Conservation (phyloP, 192 early-diverging fungal genomes). For the Coemansia guatemalensis region DNA sequence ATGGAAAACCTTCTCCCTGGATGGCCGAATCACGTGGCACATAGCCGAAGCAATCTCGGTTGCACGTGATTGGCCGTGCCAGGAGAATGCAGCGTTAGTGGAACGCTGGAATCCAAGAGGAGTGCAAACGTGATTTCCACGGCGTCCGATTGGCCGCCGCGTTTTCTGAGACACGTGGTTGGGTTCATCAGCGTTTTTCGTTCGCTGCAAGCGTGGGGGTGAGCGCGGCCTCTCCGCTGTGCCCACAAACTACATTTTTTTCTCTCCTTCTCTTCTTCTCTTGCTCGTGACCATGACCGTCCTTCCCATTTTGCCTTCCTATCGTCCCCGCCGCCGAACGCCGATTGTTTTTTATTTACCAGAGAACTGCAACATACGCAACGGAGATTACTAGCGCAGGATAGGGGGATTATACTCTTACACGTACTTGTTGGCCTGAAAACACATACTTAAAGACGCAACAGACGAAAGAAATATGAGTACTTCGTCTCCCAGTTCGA, state of each 20-base stretch:
- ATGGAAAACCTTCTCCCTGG: too few species aligned
- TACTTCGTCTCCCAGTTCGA: slow-evolving; percentile 13
- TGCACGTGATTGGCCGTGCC: too few species aligned
- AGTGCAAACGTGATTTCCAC: slow-evolving; percentile 31
- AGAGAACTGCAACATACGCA: not conserved
- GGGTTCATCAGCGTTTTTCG: slow-evolving; percentile 15
- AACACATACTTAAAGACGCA: not conserved
- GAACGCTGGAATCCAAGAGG: slow-evolving; percentile 25
- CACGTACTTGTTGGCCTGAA: not conserved
- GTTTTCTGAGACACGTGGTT: slow-evolving; percentile 39
- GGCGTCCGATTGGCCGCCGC: slow-evolving; percentile 22
- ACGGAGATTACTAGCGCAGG: too few species aligned
- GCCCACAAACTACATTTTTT: slow-evolving; percentile 16
- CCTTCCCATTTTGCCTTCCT: not conserved
- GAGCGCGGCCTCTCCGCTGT: not conserved
- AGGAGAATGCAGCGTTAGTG: too few species aligned
- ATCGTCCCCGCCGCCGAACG: not conserved
- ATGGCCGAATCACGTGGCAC: too few species aligned
- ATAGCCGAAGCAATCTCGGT: too few species aligned
- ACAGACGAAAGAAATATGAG: slow-evolving; percentile 8
- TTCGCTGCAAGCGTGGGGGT: not conserved
- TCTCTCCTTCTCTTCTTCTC: not conserved
- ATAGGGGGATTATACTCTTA: too few species aligned
- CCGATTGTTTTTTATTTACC: not conserved
- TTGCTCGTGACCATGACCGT: not conserved